These are phyloP conservation scores for Cladophialophora psammophila DNA, from an alignment of 2,329 filamentous ascomycete genomes.

Conservation along the genomic window DNA sequence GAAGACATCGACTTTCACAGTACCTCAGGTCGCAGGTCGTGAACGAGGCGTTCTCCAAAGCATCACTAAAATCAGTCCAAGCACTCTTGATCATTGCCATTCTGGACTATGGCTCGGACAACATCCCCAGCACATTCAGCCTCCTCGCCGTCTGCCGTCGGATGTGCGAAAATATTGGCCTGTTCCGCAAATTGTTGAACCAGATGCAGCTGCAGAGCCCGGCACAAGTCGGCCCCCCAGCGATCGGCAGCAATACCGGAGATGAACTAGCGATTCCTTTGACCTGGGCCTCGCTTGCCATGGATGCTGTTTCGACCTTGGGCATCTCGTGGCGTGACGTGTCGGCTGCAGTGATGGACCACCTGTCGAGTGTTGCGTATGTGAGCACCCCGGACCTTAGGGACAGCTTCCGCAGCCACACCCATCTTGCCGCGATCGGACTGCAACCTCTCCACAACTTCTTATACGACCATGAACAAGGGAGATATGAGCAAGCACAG, in stretches of 20 bases:
- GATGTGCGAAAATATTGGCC: constrained; percentile 40
- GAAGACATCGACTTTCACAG: constrained; percentile 35
- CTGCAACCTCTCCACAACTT: constrained; percentile 40
- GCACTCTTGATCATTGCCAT: constrained; percentile 40
- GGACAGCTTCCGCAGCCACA: constrained; percentile 37
- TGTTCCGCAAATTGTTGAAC: constrained; percentile 38
- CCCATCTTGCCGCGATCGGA: constrained; percentile 38
- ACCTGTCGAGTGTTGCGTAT: constrained; percentile 39
- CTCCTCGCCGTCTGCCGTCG: constrained; percentile 38
- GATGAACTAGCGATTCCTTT: constrained; percentile 36
- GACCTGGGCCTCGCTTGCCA: constrained; percentile 36
- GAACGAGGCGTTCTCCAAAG: constrained; percentile 38
- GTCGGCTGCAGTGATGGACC: constrained; percentile 39
- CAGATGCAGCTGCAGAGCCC: constrained; percentile 37
- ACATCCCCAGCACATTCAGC: constrained; percentile 39
- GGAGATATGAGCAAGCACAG: constrained; percentile 29
- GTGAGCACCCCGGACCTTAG: constrained; percentile 38
- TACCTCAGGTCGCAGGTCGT: constrained; percentile 38
- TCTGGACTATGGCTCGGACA: constrained; percentile 40
- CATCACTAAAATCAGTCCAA: constrained; percentile 38
- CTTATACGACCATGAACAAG: constrained; percentile 33
- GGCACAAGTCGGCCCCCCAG: constrained; percentile 38
- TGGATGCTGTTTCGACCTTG: constrained; percentile 38
- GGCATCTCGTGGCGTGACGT: constrained; percentile 39
- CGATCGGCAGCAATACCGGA: constrained; percentile 33